Evolutionary conservation across 129 eudicot genomes (phyloP).

Genomic region (Sambucus nigra): DNA sequence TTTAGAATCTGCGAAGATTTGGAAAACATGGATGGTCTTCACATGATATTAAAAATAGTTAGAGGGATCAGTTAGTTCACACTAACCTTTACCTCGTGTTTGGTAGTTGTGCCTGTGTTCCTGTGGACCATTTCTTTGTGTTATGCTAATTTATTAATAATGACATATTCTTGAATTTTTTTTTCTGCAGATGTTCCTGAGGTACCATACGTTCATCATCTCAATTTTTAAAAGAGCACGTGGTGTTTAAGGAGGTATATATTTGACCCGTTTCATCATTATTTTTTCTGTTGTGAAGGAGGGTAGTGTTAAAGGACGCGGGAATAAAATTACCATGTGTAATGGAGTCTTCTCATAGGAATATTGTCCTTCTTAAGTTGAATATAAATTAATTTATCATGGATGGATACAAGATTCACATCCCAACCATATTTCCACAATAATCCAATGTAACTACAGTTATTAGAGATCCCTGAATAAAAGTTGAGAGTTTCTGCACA

Average conservation of each 20-base stretch:
- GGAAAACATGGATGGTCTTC: conserved; percentile 75
- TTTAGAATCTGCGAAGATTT: conserved; percentile 75
- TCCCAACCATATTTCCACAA: too few relatives aligned
- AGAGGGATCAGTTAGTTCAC: conserved; percentile 66
- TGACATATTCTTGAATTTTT: not conserved
- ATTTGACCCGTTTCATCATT: not conserved
- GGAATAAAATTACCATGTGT: too few relatives aligned
- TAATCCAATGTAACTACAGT: too few relatives aligned
- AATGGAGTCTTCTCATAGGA: too few relatives aligned
- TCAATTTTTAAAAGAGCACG: conserved; percentile 7
- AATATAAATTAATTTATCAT: too few relatives aligned
- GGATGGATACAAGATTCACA: too few relatives aligned
- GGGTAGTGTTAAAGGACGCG: not conserved
- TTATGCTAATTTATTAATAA: too few relatives aligned
- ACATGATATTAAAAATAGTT: conserved; percentile 66
- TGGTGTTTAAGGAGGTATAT: conserved; percentile 11
- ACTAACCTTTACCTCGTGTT: not conserved
- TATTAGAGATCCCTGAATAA: too few relatives aligned
- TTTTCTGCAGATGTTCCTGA: conserved; percentile 10
- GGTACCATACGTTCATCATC: conserved; percentile 11
- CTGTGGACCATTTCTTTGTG: not conserved
- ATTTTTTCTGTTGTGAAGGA: not conserved
- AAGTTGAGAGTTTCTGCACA: too few relatives aligned
- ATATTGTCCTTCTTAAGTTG: too few relatives aligned
- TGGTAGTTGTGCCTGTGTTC: not conserved